Evolutionary conservation across 2,329 filamentous ascomycete species (phyloP), one percentile per base, ranked within the genome.

Genomic region (Cladophialophora chaetospira): DNA sequence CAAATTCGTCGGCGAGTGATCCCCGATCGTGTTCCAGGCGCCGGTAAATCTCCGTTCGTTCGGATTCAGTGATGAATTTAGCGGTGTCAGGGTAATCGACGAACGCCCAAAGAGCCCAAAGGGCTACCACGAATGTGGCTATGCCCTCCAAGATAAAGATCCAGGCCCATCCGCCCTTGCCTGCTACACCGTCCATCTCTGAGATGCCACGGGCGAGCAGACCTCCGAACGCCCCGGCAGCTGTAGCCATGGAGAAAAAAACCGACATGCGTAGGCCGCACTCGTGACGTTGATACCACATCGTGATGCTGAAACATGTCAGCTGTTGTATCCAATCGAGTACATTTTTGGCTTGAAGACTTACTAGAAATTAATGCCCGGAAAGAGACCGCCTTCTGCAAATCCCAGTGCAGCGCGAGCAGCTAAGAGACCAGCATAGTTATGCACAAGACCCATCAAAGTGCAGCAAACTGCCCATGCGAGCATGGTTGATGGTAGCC

Each of bases 271-370:
- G 81, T 66, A 83, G 79, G 2, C 78, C 80, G 17, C 80, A 73
- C 67, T 86, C 82, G 3, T 79, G 76, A 3, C 77, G 73, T n/a
- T 79, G 77, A 65, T 84, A 84, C 73, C 81, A 82, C n/a, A n/a
- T n/a, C n/a, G n/a, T n/a, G n/a, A n/a, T n/a, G n/a, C n/a, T n/a
- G n/a, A n/a, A n/a, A n/a, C n/a, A n/a, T n/a, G n/a, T n/a, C n/a
- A n/a, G n/a, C n/a, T n/a, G n/a, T n/a, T n/a, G n/a, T n/a, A n/a
- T n/a, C n/a, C n/a, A n/a, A n/a, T n/a, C n/a, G n/a, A n/a, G n/a
- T n/a, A n/a, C n/a, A n/a, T n/a, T n/a, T n/a, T n/a, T n/a, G n/a
- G n/a, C n/a, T n/a, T n/a, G n/a, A n/a, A n/a, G n/a, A n/a, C n/a
- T n/a, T n/a, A n/a, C n/a, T n/a, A n/a, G n/a, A n/a, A n/a, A n/a